A percentile compares a stretch with the other conserved stretches of the same genome.
These are phyloP conservation scores for Fusarium ambrosium DNA, from an alignment of 2,329 filamentous ascomycete species.

Conservation along the genomic window DNA sequence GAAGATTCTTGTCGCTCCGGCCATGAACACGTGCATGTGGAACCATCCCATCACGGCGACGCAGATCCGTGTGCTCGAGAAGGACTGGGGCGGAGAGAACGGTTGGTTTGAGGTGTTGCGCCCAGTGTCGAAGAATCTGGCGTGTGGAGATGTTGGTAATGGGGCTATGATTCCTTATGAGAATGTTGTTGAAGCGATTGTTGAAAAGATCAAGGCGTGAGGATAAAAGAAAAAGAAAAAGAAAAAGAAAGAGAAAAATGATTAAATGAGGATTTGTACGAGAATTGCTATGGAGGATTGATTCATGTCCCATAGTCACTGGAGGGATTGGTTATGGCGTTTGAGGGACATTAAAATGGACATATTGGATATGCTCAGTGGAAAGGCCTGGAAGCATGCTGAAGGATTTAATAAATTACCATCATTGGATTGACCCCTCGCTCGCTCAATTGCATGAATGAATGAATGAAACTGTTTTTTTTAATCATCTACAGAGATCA, in stretches of 20 bases:
- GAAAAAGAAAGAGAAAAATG: neutral
- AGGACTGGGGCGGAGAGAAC: slow-evolving; percentile 76
- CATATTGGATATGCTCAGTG: neutral
- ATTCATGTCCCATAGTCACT: neutral
- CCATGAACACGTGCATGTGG: slow-evolving; percentile 96
- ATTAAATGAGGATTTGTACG: neutral
- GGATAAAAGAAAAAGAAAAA: too few relatives aligned
- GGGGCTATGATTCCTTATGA: slow-evolving; percentile 89
- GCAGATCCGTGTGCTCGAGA: slow-evolving; percentile 77
- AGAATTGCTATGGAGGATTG: neutral
- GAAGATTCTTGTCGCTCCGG: slow-evolving; percentile 80
- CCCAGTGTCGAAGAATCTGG: slow-evolving; percentile 82
- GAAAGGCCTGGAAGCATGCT: slow-evolving; percentile 2
- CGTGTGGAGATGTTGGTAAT: slow-evolving; percentile 85
- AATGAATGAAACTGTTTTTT: neutral
- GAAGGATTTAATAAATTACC: slow-evolving; percentile 7
- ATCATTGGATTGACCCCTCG: neutral
- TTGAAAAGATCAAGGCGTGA: slow-evolving; percentile 60
- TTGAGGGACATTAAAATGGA: slow-evolving; percentile 16
- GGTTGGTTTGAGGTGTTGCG: slow-evolving; percentile 75
- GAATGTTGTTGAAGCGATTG: slow-evolving; percentile 77
- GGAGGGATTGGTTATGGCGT: neutral
- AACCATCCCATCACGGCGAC: slow-evolving; percentile 82
- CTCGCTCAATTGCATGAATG: too few relatives aligned
- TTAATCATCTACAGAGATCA: neutral